Evolutionary conservation across 352 stramenopile species (phyloP).

Genomic region (Pythium utonaiense): DNA sequence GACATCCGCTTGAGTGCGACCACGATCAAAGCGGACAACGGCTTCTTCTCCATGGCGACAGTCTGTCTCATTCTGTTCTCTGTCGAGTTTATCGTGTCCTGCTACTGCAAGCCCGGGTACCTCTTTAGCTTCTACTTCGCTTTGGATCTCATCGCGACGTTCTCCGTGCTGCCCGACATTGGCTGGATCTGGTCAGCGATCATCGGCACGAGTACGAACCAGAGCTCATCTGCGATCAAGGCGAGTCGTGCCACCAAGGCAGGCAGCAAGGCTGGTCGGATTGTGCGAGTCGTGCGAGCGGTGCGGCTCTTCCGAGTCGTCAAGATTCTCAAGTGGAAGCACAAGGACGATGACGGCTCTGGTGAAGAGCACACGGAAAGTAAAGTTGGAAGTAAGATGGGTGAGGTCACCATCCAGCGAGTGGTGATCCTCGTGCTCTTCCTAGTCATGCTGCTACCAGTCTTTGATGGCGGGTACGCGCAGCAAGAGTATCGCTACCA

Average conservation of each 20-base stretch:
- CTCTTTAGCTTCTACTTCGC: conserved; percentile 91
- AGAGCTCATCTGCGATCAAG: conserved; percentile 55
- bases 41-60: conserved; percentile 83
- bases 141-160: conserved; percentile 81
- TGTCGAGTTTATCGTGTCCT: conserved; percentile 83
- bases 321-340: conserved; percentile 86
- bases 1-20: conserved; percentile 86
- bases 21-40: conserved; percentile 61
- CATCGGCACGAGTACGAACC: conserved; percentile 39
- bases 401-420: conserved; percentile 79
- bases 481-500: conserved; percentile 82
- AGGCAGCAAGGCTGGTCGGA: conserved; percentile 77
- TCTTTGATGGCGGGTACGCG: conserved; percentile 79
- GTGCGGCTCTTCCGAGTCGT: conserved; percentile 83
- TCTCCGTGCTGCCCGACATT: conserved; percentile 83
- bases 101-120: conserved; percentile 72
- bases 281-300: conserved; percentile 81
- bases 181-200: conserved; percentile 78
- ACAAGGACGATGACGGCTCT: conserved; percentile 47
- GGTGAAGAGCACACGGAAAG: conserved; percentile 63
- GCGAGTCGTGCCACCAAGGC: conserved; percentile 67
- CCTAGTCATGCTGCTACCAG: conserved; percentile 84
- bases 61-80: conserved; percentile 88
- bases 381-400: conserved; percentile 88
- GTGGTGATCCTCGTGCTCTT: conserved; percentile 90